A percentile compares a stretch with the other conserved stretches of the same genome.
Evolutionary conservation across 768 basidiomycete genomes (phyloP).

Genomic region (Rhizopogon sp.): DNA sequence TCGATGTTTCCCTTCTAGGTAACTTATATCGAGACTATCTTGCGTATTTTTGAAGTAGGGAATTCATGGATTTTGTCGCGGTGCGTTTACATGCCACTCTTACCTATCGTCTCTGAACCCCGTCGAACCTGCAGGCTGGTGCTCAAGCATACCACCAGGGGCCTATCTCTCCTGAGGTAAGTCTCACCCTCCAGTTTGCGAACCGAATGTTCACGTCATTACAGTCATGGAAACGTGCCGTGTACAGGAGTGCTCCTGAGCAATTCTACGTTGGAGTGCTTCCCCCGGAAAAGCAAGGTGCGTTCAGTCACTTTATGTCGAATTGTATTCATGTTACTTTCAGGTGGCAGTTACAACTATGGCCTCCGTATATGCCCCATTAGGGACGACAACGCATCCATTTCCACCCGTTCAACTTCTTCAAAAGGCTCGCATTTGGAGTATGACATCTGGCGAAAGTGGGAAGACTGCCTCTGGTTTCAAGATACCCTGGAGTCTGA

Average conservation of each 20-base stretch:
- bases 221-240: conserved; percentile 58
- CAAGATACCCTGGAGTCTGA: conserved; percentile 66
- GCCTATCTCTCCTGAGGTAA: conserved; percentile 20
- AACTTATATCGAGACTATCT: not conserved
- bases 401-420: conserved; percentile 11
- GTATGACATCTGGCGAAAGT: conserved; percentile 74
- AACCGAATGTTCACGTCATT: not conserved
- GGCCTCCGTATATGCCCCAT: conserved; percentile 58
- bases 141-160: conserved; percentile 2
- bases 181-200: conserved; percentile 4
- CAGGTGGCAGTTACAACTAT: conserved; percentile 52
- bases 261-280: conserved; percentile 58
- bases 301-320: conserved; percentile 10
- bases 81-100: not conserved
- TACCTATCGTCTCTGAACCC: not conserved
- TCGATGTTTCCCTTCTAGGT: not conserved
- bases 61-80: conserved; percentile 9
- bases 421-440: conserved; percentile 34
- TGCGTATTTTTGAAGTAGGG: not conserved
- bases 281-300: conserved; percentile 53
- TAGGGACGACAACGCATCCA: conserved; percentile 26
- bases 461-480: conserved; percentile 81
- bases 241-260: conserved; percentile 53
- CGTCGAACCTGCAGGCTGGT: conserved; percentile 6
- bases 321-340: conserved; percentile 1